Percentiles rank a stretch among this genome's conserved stretches.
These are phyloP conservation scores for Jatropha curcas DNA, from an alignment of 345 rosid genomes.

Conservation along the genomic window DNA sequence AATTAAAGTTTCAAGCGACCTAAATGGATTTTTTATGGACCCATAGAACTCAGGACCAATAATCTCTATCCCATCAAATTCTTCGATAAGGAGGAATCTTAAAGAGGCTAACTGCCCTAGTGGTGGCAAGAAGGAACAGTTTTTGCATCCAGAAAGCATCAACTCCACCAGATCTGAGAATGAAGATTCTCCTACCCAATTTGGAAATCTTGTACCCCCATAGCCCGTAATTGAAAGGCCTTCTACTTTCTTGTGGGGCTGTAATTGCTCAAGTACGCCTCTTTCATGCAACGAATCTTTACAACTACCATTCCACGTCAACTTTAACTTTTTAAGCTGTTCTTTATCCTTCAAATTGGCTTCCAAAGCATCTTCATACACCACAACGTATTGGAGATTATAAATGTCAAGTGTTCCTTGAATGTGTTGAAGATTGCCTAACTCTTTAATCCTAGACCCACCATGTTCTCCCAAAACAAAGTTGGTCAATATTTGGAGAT, in stretches of 20 bases:
- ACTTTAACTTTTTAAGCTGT: slow-evolving; percentile 1
- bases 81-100: not conserved
- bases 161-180: not conserved
- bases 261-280: not conserved
- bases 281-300: not conserved
- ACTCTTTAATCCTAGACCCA: slow-evolving; percentile 5
- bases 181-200: not conserved
- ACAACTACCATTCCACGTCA: not conserved
- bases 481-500: slow-evolving; percentile 11
- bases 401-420: slow-evolving; percentile 12
- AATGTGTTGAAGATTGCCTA: slow-evolving; percentile 10
- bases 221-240: not conserved
- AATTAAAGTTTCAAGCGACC: not conserved
- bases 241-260: not conserved
- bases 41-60: slow-evolving; percentile 8
- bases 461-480: slow-evolving; percentile 9
- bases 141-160: not conserved
- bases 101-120: slow-evolving; percentile 18
- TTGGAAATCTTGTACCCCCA: not conserved
- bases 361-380: slow-evolving; percentile 13
- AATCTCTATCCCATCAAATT: not conserved
- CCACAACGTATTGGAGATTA: slow-evolving; percentile 13
- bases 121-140: slow-evolving; percentile 10
- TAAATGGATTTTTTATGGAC: not conserved
- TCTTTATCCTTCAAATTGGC: slow-evolving; percentile 19